phyloP scores from a whole-genome alignment of 148 eudicot genomes.

The Fagopyrum homotropicum region DNA sequence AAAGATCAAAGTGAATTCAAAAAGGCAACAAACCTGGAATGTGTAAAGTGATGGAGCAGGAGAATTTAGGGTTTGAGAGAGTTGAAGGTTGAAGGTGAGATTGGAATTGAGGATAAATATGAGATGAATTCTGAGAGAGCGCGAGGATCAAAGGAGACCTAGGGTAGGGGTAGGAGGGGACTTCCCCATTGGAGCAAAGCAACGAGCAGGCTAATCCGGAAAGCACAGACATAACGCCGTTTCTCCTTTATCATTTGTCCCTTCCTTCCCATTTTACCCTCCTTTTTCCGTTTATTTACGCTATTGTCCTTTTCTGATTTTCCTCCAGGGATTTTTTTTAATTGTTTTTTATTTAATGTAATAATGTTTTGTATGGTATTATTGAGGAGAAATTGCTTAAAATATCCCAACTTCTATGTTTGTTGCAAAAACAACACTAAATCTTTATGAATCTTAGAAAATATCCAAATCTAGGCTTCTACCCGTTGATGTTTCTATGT shows the following conservation, averaged over 20 bases:
- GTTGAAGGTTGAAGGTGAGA: background rate
- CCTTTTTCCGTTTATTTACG: background rate
- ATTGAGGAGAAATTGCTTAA: background rate
- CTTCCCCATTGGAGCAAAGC: constrained; percentile 30
- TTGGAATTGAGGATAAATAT: background rate
- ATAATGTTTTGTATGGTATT: background rate
- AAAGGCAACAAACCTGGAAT: background rate
- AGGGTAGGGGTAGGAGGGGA: constrained; percentile 10
- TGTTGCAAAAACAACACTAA: too few relatives aligned
- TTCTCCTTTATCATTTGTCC: constrained; percentile 6
- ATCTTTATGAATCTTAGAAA: too few relatives aligned
- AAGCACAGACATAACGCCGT: constrained; percentile 40
- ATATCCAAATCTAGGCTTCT: too few relatives aligned
- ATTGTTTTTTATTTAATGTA: too few relatives aligned
- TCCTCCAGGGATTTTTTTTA: too few relatives aligned
- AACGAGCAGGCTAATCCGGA: constrained; percentile 34
- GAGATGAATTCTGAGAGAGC: constrained; percentile 11
- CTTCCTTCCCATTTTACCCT: constrained; percentile 8
- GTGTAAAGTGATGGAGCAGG: constrained; percentile 11
- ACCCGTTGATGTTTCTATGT: too few relatives aligned
- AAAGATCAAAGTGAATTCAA: background rate
- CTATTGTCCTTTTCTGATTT: background rate
- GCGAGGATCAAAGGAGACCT: constrained; percentile 33
- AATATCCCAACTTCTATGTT: too few relatives aligned
- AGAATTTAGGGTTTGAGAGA: background rate